These are phyloP conservation scores for Typha latifolia DNA, from an alignment of 176 grass and related monocot genomes.

Conservation along the genomic window DNA sequence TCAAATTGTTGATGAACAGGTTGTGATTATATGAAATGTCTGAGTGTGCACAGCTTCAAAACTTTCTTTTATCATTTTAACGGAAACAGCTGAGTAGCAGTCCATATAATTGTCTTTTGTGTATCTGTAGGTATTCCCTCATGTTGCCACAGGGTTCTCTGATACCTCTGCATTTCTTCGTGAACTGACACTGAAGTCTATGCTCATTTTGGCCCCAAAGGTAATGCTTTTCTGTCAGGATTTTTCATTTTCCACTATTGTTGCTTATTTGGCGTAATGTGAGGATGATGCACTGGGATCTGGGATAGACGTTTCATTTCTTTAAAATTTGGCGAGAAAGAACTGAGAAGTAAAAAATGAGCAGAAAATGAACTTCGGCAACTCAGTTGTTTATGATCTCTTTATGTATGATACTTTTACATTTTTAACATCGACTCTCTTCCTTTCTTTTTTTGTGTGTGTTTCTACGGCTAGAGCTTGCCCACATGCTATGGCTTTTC, in stretches of 20 bases:
- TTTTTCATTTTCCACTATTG: neutral
- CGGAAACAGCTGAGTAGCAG: neutral
- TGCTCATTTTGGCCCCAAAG: constrained; percentile 96
- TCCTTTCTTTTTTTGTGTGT: too few relatives aligned
- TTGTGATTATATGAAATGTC: constrained; percentile 28
- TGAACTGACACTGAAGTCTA: constrained; percentile 90
- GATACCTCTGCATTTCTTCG: constrained; percentile 88
- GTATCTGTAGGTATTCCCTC: constrained; percentile 72
- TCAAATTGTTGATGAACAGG: constrained; percentile 99
- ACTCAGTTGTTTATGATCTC: too few relatives aligned
- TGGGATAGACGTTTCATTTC: too few relatives aligned
- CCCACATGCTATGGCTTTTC: too few relatives aligned
- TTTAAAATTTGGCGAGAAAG: too few relatives aligned
- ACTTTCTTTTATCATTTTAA: neutral
- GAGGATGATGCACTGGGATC: too few relatives aligned
- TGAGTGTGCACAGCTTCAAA: constrained; percentile 4
- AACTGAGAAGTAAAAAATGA: too few relatives aligned
- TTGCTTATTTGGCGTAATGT: too few relatives aligned
- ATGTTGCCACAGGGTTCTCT: constrained; percentile 96
- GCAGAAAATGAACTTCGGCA: too few relatives aligned
- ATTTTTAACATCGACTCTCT: too few relatives aligned
- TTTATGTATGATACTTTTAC: too few relatives aligned
- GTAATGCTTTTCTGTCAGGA: constrained; percentile 32
- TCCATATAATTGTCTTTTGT: constrained; percentile 28
- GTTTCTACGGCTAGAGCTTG: too few relatives aligned